Evolutionary conservation across 305 asterid species (phyloP), one percentile per base, ranked within the genome.

Genomic region (Petunia hybrid): DNA sequence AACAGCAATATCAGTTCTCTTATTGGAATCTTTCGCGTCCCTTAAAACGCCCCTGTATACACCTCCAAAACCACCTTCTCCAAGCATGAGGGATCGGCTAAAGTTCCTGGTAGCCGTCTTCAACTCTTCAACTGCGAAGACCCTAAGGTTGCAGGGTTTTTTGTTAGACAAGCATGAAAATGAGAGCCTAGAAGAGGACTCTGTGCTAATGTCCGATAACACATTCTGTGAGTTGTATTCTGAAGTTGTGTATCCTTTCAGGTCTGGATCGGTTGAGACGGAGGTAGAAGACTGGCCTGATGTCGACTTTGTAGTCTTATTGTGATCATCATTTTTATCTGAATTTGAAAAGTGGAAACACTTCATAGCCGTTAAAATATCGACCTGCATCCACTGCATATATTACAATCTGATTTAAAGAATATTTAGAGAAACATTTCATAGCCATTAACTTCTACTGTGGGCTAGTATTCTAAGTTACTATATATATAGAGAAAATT

Each of bases 1-100:
- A 35, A 93, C 99, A 60, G 97, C 99, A 81, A 93, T 82, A 80
- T 93, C 92, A 38, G 88, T 84, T 83, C 83, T 82, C 70, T 85
- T 87, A 83, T 70, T 81, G 0, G 92, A 86, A 59, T 84, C 88
- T 2, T 84, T 86, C 0, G 12, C 75, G 71, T 91, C 97, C 22
- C 83, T 74, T 40, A 91, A 70, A 61, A 88, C 85, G 8, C 94
- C 99, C 73, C 92, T 84, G 66, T 88, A 95, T 31, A 93, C 99
- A 0, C 97, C 92, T 31, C 98, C 99, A 56, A 95, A 95, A 14
- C 98, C 99, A 0, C 99, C 99, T 87, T 95, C 98, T 4, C 99
- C 99, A 5, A 95, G 86, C 98, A 95, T 90, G 53, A 88, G 92
- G 62, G 98, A 89, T 1, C 94, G 95, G 87, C 92, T 92, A 67